Evolutionary conservation across 768 basidiomycete genomes (phyloP), one percentile per base, ranked within the genome.

Genomic region (Amanita jacksonii): DNA sequence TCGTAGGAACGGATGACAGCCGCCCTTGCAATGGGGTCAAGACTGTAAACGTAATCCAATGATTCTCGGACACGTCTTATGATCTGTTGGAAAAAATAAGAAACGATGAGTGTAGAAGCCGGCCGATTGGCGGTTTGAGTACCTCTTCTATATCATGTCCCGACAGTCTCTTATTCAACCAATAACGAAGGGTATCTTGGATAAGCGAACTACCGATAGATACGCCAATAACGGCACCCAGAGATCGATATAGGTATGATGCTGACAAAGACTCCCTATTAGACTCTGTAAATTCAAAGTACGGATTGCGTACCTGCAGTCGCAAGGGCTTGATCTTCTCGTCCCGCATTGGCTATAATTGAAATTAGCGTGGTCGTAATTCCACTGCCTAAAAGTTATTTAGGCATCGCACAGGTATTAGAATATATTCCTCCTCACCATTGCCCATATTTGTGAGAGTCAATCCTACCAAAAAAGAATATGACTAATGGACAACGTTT

Each of bases 181-280:
- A 57, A 9, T 55, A 61, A 1, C 76, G 66, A 10, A 82, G 62
- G 1, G 65, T 66, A 31, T 65, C 60, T 54, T 81, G 78, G 0
- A 76, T 60, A n/a, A 81, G 52, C 0, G 77, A 73, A 41, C 75
- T 78, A 3, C 73, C 73, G 0, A 76, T 56, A 0, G 78, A 77
- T 1, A 81, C 52, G 1, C 77, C 75, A 18, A 79, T 58, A 6
- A 81, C 76, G 1, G 69, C 69, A 2, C 80, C 79, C 9, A 81
- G 55, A 2, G 78, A 79, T 27, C 79, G 74, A 64, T 81, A 81
- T 25, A 82, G 75, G 54, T 79, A 80, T 0, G 77, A 79, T 1
- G 76, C 79, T 78, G 51, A 5, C 32, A 4, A 3, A n/a, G 38
- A 10, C 24, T 20, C 13, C 33, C 22, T n/a, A 8, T 2, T 22